These are phyloP conservation scores for Phytophthora vignae DNA, from an alignment of 352 stramenopile species.

Conservation along the genomic window DNA sequence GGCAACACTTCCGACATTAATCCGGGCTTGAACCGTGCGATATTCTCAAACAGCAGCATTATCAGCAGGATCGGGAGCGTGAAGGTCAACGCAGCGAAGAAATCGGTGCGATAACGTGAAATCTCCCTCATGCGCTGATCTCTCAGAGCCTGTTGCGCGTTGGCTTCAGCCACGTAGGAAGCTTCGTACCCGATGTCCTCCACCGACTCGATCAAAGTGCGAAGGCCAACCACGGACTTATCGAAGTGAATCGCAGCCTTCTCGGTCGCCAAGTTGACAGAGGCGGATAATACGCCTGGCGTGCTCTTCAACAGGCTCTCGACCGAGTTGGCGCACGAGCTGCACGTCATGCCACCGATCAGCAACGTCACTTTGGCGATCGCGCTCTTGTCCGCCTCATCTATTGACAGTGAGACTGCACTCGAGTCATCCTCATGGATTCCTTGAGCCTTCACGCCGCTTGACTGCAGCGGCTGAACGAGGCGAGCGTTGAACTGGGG, in stretches of 20 bases:
- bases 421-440: background rate
- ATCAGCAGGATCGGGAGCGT: slow-evolving; percentile 94
- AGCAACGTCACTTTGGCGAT: slow-evolving; percentile 62
- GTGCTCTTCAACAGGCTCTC: slow-evolving; percentile 71
- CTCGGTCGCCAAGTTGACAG: slow-evolving; percentile 86
- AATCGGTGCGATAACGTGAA: slow-evolving; percentile 69
- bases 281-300: slow-evolving; percentile 69
- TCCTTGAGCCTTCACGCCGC: background rate
- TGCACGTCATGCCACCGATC: slow-evolving; percentile 91
- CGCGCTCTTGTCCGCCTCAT: slow-evolving; percentile 46
- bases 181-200: slow-evolving; percentile 50
- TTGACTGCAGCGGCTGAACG: background rate
- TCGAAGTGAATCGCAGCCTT: slow-evolving; percentile 76
- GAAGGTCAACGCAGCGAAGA: slow-evolving; percentile 89
- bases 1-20: slow-evolving; percentile 57
- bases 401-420: slow-evolving; percentile 57
- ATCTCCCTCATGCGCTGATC: slow-evolving; percentile 79
- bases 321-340: slow-evolving; percentile 89
- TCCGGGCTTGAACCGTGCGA: slow-evolving; percentile 46
- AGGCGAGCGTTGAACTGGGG: slow-evolving; percentile 50
- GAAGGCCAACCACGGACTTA: slow-evolving; percentile 65
- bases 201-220: slow-evolving; percentile 83
- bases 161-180: slow-evolving; percentile 41
- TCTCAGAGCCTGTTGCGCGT: slow-evolving; percentile 74
- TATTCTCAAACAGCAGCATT: slow-evolving; percentile 86